Conservation (phyloP, 768 basidiomycete genomes). For the Trametes cingulata region DNA sequence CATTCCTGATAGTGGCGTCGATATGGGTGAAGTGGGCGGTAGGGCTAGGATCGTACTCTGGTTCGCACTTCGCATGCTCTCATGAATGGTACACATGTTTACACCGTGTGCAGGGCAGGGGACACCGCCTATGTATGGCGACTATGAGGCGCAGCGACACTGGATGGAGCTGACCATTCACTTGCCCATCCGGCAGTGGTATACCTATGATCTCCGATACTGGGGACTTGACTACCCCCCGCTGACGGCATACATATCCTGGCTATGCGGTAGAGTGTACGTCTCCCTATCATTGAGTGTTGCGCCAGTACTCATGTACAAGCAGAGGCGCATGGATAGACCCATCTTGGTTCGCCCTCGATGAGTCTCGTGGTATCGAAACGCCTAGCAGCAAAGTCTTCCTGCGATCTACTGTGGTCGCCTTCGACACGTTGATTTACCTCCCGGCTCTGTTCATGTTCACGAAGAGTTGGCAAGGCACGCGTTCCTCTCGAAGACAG, state of each 20-base stretch:
- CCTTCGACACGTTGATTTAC: slow-evolving; percentile 70
- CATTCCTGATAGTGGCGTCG: slow-evolving; percentile 52
- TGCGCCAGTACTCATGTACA: not conserved
- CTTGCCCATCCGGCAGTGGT: slow-evolving; percentile 78
- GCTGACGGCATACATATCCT: slow-evolving; percentile 86
- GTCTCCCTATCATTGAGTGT: slow-evolving; percentile 24
- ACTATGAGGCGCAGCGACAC: slow-evolving; percentile 92
- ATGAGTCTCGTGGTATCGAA: slow-evolving; percentile 72
- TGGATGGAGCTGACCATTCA: slow-evolving; percentile 93
- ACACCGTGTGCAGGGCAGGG: slow-evolving; percentile 49
- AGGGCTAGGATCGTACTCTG: slow-evolving; percentile 81
- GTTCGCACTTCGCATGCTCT: slow-evolving; percentile 43
- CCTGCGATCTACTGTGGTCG: slow-evolving; percentile 79
- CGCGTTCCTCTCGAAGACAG: slow-evolving; percentile 75
- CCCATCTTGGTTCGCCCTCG: slow-evolving; percentile 70
- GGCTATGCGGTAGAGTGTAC: slow-evolving; percentile 76
- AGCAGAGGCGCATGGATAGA: slow-evolving; percentile 51
- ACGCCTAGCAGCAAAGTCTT: slow-evolving; percentile 64
- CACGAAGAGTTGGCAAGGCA: slow-evolving; percentile 61
- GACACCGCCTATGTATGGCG: slow-evolving; percentile 84
- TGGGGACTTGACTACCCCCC: slow-evolving; percentile 98
- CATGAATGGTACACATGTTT: slow-evolving; percentile 7
- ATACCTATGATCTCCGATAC: slow-evolving; percentile 82
- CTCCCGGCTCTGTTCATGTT: slow-evolving; percentile 73
- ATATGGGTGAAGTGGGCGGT: slow-evolving; percentile 66